A percentile compares a stretch with the other conserved stretches of the same genome.
These are phyloP conservation scores for Phallus indusiatus DNA, from an alignment of 768 basidiomycete species.

Conservation along the genomic window DNA sequence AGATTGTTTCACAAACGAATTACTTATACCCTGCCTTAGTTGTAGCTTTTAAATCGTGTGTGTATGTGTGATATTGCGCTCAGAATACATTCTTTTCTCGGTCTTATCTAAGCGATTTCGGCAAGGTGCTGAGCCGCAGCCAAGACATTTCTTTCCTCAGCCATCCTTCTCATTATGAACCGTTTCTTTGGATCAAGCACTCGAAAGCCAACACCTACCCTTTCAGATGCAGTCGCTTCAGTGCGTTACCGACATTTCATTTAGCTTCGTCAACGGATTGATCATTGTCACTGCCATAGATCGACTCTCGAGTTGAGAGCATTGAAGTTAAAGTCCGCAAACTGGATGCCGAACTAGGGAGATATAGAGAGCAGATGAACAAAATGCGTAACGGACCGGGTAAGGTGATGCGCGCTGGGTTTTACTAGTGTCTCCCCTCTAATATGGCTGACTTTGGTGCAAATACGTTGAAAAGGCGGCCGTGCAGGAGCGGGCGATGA, in stretches of 20 bases:
- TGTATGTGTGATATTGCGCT: too few relatives aligned
- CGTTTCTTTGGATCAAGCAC: conserved; percentile 72
- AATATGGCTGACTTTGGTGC: neutral
- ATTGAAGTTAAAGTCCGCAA: conserved; percentile 97
- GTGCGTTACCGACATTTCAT: conserved; percentile 31
- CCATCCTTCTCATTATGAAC: conserved; percentile 44
- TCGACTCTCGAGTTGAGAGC: conserved; percentile 74
- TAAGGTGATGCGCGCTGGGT: conserved; percentile 50
- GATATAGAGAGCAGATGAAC: conserved; percentile 94
- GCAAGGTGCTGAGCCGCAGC: too few relatives aligned
- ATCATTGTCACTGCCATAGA: conserved; percentile 36
- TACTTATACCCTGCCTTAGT: too few relatives aligned
- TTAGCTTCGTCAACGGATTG: neutral
- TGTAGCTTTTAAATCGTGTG: too few relatives aligned
- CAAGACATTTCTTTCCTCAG: too few relatives aligned
- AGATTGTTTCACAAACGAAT: too few relatives aligned
- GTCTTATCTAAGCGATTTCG: too few relatives aligned
- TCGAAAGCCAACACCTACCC: conserved; percentile 67
- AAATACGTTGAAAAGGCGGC: conserved; percentile 60
- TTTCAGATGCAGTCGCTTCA: conserved; percentile 90
- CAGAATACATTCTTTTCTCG: too few relatives aligned
- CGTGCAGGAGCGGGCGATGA: conserved; percentile 88
- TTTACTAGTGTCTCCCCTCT: neutral
- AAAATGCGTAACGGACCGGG: conserved; percentile 91
- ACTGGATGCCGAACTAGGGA: conserved; percentile 82